phyloP scores from a whole-genome alignment of 768 basidiomycete genomes.

The Mrakia gelida region DNA sequence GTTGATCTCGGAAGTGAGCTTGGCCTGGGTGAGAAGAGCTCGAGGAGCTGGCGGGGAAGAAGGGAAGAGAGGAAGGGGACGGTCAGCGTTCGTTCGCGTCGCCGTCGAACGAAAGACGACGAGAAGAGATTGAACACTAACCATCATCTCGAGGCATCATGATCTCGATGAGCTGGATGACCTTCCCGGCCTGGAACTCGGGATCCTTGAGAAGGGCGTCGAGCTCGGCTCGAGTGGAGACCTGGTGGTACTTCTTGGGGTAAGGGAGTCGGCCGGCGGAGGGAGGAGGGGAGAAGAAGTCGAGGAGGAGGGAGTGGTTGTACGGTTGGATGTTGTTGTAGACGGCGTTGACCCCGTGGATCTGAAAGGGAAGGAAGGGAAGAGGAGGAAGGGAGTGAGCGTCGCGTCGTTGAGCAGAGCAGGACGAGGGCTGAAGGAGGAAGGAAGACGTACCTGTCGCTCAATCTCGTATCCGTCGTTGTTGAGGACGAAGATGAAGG shows the following conservation, averaged over 20 bases:
- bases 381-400: neutral
- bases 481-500: constrained; percentile 51
- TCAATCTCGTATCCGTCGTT: constrained; percentile 70
- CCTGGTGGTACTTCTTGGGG: constrained; percentile 51
- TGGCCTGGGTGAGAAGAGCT: neutral
- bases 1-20: neutral
- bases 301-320: constrained; percentile 45
- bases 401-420: no score
- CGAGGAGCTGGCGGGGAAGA: neutral
- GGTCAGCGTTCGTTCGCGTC: no score
- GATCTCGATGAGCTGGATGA: constrained; percentile 50
- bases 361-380: constrained; percentile 28
- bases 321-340: constrained; percentile 86
- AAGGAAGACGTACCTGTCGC: constrained; percentile 49
- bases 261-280: neutral
- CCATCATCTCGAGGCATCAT: constrained; percentile 44
- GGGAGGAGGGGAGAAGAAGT: constrained; percentile 53
- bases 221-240: constrained; percentile 64
- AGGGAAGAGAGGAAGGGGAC: neutral
- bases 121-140: neutral
- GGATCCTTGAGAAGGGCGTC: constrained; percentile 60
- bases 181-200: constrained; percentile 59
- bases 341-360: constrained; percentile 46
- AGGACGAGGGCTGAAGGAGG: no score
- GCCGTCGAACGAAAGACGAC: no score